Percentiles rank a stretch among this genome's conserved stretches.
Evolutionary conservation across 1,284 basidiomycete species (phyloP).

Genomic region (Ustilago lituana): DNA sequence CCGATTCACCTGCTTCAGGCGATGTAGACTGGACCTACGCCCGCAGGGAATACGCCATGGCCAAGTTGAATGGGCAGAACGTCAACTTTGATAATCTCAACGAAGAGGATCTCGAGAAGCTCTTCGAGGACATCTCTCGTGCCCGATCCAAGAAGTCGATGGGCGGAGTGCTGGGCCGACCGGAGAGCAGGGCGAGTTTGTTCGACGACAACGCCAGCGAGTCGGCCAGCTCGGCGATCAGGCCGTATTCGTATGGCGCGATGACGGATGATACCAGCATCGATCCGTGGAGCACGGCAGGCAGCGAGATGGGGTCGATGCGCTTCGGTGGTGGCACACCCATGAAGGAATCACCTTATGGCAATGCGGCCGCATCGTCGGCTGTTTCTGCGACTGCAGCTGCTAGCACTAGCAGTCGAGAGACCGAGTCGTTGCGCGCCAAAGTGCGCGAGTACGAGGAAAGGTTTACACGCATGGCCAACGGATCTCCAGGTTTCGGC

Average conservation of each 20-base stretch:
- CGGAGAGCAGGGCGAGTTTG: conserved; percentile 59
- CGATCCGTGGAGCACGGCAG: conserved; percentile 58
- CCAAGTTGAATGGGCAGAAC: conserved; percentile 59
- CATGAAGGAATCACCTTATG: conserved; percentile 19
- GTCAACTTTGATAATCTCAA: conserved; percentile 62
- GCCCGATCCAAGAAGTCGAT: conserved; percentile 54
- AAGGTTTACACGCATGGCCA: conserved; percentile 40
- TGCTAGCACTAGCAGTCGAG: too few relatives aligned
- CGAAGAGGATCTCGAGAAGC: conserved; percentile 62
- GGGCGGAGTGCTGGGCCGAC: conserved; percentile 53
- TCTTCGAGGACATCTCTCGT: conserved; percentile 61
- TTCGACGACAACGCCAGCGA: conserved; percentile 59
- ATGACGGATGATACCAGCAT: conserved; percentile 62
- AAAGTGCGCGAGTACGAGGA: conserved; percentile 63
- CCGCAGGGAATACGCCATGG: conserved; percentile 56
- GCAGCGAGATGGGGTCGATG: conserved; percentile 49
- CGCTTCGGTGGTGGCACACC: conserved; percentile 28
- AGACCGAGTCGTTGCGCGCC: conserved; percentile 47
- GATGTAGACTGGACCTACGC: conserved; percentile 65
- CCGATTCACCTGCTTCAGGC: conserved; percentile 58
- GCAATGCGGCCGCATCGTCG: conserved; percentile 13
- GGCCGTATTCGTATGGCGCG: conserved; percentile 58
- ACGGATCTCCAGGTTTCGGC: too few relatives aligned
- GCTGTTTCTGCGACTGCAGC: conserved; percentile 19
- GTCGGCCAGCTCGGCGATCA: conserved; percentile 43